A percentile compares a stretch with the other conserved stretches of the same genome.
These are phyloP conservation scores for Gynostemma pentaphyllum DNA, from an alignment of 306 rosid genomes.

Conservation along the genomic window DNA sequence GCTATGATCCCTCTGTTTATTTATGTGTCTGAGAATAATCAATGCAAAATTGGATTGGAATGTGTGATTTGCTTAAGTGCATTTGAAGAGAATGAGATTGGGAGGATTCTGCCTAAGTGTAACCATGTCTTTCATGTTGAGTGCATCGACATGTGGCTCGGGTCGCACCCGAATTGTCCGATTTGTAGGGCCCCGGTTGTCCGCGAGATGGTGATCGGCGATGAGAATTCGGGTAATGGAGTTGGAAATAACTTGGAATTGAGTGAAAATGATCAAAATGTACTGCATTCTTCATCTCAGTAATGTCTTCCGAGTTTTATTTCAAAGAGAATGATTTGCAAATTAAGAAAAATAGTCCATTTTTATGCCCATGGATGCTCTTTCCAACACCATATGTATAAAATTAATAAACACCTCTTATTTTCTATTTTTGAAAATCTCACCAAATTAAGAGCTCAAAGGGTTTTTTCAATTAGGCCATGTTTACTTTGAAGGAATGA, in stretches of 20 bases:
- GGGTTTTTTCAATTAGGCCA: no score
- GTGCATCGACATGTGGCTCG: slow-evolving; percentile 89
- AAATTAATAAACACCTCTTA: no score
- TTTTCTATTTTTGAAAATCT: no score
- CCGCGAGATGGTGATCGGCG: background rate
- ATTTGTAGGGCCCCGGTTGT: slow-evolving; percentile 56
- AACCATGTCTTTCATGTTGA: slow-evolving; percentile 70
- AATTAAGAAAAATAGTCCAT: no score
- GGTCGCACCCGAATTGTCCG: slow-evolving; percentile 70
- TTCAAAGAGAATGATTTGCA: no score
- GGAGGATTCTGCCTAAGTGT: slow-evolving; percentile 62
- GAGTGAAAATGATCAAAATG: background rate
- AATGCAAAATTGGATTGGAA: slow-evolving; percentile 24
- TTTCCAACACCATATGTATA: background rate
- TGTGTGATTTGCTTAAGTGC: slow-evolving; percentile 75
- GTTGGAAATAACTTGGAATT: background rate
- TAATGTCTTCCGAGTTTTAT: background rate
- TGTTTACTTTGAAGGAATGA: no score
- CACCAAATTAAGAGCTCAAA: no score
- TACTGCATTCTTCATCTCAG: background rate
- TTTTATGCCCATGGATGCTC: no score
- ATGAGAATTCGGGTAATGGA: background rate
- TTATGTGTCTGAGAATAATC: slow-evolving; percentile 15
- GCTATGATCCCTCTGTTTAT: slow-evolving; percentile 54
- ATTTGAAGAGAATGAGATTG: slow-evolving; percentile 53